Evolutionary conservation across 1,284 basidiomycete genomes (phyloP).

Genomic region (Schizophyllum amplum): DNA sequence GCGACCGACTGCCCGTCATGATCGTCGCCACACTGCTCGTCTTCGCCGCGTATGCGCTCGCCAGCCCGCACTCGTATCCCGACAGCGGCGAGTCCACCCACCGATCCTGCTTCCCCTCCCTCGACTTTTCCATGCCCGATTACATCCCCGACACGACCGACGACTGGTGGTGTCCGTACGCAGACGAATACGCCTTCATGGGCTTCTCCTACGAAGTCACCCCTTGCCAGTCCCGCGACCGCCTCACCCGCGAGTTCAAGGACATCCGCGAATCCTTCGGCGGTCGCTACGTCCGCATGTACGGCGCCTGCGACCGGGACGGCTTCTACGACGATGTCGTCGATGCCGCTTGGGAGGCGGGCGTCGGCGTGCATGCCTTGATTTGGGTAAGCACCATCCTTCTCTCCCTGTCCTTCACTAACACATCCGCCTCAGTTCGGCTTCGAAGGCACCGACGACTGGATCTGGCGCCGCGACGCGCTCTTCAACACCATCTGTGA

Average conservation of each 20-base stretch:
- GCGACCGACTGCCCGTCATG: too few relatives aligned
- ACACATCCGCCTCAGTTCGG: slow-evolving; percentile 39
- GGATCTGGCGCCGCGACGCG: slow-evolving; percentile 44
- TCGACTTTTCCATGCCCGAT: slow-evolving; percentile 49
- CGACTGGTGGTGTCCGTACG: slow-evolving; percentile 60
- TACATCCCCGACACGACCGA: slow-evolving; percentile 34
- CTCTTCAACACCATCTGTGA: slow-evolving; percentile 46
- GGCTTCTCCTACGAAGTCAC: slow-evolving; percentile 69
- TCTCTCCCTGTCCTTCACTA: slow-evolving; percentile 1
- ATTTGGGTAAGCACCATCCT: slow-evolving; percentile 50
- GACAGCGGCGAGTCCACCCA: too few relatives aligned
- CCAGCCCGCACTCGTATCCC: too few relatives aligned
- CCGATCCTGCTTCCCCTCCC: slow-evolving; percentile 41
- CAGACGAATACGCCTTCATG: slow-evolving; percentile 62
- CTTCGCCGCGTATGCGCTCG: too few relatives aligned
- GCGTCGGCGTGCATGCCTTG: slow-evolving; percentile 64
- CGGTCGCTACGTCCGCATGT: slow-evolving; percentile 65
- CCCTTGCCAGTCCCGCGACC: slow-evolving; percentile 38
- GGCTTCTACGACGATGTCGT: slow-evolving; percentile 59
- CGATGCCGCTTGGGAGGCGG: slow-evolving; percentile 62
- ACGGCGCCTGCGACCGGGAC: slow-evolving; percentile 35
- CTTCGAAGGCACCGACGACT: slow-evolving; percentile 46
- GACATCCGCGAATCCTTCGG: slow-evolving; percentile 54
- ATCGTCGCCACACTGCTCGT: too few relatives aligned
- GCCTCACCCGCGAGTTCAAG: slow-evolving; percentile 51